Conservation (phyloP, 1,284 basidiomycete species). For the Cutaneotrichosporon cavernicola region DNA sequence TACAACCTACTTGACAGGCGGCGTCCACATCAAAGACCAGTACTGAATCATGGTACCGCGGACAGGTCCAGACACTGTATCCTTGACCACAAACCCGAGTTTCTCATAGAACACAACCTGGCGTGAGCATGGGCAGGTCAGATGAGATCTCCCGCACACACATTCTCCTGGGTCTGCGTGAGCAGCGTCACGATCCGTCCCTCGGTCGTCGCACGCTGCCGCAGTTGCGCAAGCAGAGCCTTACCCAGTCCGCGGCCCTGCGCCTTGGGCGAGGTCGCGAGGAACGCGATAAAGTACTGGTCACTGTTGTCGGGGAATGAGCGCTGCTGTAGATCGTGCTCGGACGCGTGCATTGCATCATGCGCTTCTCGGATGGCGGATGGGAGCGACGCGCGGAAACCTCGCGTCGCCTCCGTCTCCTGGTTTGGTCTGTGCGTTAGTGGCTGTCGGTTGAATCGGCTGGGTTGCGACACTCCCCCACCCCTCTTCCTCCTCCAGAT, state of each 20-base stretch:
- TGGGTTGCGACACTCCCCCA: too few species aligned
- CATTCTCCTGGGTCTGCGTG: slow-evolving; percentile 5
- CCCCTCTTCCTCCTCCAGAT: neutral
- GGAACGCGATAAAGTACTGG: slow-evolving; percentile 10
- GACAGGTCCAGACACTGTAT: neutral
- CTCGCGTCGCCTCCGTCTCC: slow-evolving; percentile 11
- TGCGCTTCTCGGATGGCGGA: neutral
- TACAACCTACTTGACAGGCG: neutral
- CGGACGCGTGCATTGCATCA: neutral
- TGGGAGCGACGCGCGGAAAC: slow-evolving; percentile 4
- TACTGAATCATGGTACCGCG: neutral
- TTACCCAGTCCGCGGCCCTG: slow-evolving; percentile 8
- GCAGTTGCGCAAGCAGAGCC: neutral
- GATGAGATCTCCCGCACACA: neutral
- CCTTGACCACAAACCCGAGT: slow-evolving; percentile 5
- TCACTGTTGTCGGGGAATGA: slow-evolving; percentile 5
- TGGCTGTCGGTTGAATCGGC: too few species aligned
- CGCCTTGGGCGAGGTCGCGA: slow-evolving; percentile 12
- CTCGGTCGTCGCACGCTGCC: neutral
- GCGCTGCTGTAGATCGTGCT: neutral
- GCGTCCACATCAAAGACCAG: slow-evolving; percentile 2
- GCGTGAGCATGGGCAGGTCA: neutral
- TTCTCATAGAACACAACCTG: slow-evolving; percentile 6
- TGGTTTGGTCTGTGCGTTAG: slow-evolving; percentile 8
- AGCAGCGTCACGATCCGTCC: neutral